These are phyloP conservation scores for Amanita exitialis DNA, from an alignment of 768 basidiomycete species.

Conservation along the genomic window DNA sequence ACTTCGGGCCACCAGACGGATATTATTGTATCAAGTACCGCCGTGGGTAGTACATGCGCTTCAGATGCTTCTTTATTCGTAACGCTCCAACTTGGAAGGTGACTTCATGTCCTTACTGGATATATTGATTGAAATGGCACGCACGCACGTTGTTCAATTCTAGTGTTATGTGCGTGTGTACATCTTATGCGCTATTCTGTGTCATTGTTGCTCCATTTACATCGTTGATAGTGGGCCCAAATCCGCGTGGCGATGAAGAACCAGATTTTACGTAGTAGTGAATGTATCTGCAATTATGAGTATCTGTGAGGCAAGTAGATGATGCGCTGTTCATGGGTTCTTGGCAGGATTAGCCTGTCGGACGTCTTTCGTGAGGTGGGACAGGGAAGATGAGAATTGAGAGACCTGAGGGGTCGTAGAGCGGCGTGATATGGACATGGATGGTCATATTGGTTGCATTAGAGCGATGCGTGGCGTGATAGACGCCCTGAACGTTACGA, in stretches of 20 bases:
- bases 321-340: neutral
- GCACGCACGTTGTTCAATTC: neutral
- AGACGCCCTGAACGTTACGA: neutral
- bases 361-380: neutral
- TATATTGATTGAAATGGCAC: neutral
- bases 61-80: constrained; percentile 2
- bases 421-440: constrained; percentile 1
- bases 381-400: constrained; percentile 2
- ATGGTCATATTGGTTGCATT: constrained; percentile 4
- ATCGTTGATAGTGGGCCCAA: neutral
- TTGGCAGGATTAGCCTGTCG: neutral
- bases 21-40: constrained; percentile 6
- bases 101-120: neutral
- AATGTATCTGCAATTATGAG: neutral
- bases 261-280: constrained; percentile 3
- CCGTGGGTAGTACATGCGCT: neutral
- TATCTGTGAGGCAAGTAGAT: neutral
- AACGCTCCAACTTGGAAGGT: neutral
- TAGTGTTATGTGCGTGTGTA: neutral
- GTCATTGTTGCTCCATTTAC: neutral
- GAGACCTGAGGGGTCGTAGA: neutral
- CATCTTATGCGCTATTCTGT: neutral
- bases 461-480: neutral
- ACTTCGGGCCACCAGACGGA: constrained; percentile 3
- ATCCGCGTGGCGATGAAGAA: neutral